Evolutionary conservation across 805 yeast species (phyloP).

Genomic region (Sugiyamaella americana): DNA sequence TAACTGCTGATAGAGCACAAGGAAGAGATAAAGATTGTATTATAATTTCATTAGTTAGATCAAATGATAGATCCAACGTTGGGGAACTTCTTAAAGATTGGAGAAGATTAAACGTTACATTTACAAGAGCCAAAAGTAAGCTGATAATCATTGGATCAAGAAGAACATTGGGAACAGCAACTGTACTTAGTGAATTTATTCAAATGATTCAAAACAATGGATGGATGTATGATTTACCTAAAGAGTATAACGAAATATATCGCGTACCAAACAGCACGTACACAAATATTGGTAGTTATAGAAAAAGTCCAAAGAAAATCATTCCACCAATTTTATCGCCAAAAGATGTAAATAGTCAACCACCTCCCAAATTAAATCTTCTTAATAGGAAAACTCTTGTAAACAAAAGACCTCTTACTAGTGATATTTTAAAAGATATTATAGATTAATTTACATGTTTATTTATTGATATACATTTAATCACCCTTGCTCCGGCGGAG

Average conservation of each 20-base stretch:
- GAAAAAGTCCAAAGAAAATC: too few relatives aligned
- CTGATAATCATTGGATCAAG: slow-evolving; percentile 78
- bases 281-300: background rate
- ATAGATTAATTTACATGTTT: background rate
- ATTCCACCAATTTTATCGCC: background rate
- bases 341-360: background rate
- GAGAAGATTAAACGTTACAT: slow-evolving; percentile 90
- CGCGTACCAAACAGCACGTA: slow-evolving; percentile 4
- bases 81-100: slow-evolving; percentile 83
- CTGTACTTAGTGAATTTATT: slow-evolving; percentile 55
- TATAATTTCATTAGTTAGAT: slow-evolving; percentile 81
- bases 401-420: background rate
- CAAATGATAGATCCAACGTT: slow-evolving; percentile 56
- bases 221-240: slow-evolving; percentile 61
- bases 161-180: slow-evolving; percentile 48
- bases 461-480: too few relatives aligned
- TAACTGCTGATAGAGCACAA: slow-evolving; percentile 94
- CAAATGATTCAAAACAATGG: slow-evolving; percentile 46
- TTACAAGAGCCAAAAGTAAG: slow-evolving; percentile 84
- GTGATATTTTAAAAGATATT: background rate
- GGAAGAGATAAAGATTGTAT: slow-evolving; percentile 94
- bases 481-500: background rate
- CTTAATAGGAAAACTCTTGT: background rate
- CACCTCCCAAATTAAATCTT: background rate
- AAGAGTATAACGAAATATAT: slow-evolving; percentile 15